Evolutionary conservation across 352 stramenopile genomes (phyloP), one percentile per base, ranked within the genome.

Genomic region (Achlya hypogyna): DNA sequence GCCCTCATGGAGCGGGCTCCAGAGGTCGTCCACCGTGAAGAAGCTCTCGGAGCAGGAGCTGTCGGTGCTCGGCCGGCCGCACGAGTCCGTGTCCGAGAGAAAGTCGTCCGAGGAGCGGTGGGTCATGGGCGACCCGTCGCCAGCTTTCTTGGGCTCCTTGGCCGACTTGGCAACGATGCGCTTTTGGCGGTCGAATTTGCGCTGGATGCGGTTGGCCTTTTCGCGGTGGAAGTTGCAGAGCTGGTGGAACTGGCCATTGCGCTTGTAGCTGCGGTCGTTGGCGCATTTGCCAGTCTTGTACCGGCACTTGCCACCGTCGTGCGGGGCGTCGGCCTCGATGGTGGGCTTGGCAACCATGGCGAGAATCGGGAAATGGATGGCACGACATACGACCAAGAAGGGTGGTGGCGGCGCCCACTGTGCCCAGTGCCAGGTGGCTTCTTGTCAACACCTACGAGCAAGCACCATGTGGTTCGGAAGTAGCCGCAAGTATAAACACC

Each of bases 231-330:
- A 91, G 53, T 90, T 72, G 58, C 86, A 95, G n/a, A 95, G 74
- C 70, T 93, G 84, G 71, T 95, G 86, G 58, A 78, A 82, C 73
- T 91, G 79, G 65, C 86, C 86, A 62, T 95, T 92, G 74, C 83
- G 84, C 66, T 95, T 95, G 70, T 75, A 82, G 45, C 84, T 91
- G 59, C 86, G 86, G 62, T 72, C 59, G 72, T 95, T 91, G 65
- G 64, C 82, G 77, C 86, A 95, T 53, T 95, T 95, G 71, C 86
- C 86, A 8, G 86, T 95, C 75, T 93, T 91, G 81, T 95, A 95
- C 51, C 84, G 75, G 75, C 86, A 95, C 27, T 67, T 67, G 47
- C 60, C 60, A 32, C 35, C 42, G 40, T 65, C 58, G 29, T 56
- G 49, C n/a, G n/a, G n/a, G n/a, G n/a, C n/a, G 31, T 56, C 12